These are phyloP conservation scores for Knufia petricola DNA, from an alignment of 2,329 filamentous ascomycete genomes.

Conservation along the genomic window DNA sequence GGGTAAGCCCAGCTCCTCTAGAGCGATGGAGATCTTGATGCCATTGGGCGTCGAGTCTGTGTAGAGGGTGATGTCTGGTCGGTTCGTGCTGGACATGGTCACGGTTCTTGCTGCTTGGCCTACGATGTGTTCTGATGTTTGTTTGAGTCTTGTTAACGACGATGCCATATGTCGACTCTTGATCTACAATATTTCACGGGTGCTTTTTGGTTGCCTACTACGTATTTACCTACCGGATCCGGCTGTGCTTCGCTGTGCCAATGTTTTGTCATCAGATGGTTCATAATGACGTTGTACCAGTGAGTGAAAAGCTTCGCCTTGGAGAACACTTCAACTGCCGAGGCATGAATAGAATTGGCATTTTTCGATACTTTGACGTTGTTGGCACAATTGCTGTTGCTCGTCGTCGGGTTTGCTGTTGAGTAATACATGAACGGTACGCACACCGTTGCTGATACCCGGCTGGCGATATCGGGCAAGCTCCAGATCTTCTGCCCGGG, in stretches of 20 bases:
- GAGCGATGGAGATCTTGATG: constrained; percentile 75
- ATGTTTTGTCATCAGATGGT: background rate
- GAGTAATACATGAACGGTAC: background rate
- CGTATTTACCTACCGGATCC: background rate
- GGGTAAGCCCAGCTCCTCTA: constrained; percentile 64
- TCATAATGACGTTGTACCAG: background rate
- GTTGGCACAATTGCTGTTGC: background rate
- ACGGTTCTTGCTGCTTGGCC: background rate
- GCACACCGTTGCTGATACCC: no score
- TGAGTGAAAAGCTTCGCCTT: background rate
- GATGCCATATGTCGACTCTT: background rate
- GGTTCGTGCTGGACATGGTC: constrained; percentile 11
- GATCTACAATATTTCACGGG: background rate
- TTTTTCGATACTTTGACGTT: no score
- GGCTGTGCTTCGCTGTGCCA: background rate
- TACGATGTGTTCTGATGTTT: constrained; percentile 13
- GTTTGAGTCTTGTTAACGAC: constrained; percentile 11
- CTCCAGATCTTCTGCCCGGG: constrained; percentile 7
- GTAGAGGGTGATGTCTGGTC: constrained; percentile 59
- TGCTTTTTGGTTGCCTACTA: background rate
- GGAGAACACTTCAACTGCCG: background rate
- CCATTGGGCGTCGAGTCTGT: constrained; percentile 79
- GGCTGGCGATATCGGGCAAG: no score
- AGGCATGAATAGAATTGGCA: background rate
- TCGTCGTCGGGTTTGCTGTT: no score